Conservation (phyloP, 164 flowering plant species). For the Macadamia tetraphylla region DNA sequence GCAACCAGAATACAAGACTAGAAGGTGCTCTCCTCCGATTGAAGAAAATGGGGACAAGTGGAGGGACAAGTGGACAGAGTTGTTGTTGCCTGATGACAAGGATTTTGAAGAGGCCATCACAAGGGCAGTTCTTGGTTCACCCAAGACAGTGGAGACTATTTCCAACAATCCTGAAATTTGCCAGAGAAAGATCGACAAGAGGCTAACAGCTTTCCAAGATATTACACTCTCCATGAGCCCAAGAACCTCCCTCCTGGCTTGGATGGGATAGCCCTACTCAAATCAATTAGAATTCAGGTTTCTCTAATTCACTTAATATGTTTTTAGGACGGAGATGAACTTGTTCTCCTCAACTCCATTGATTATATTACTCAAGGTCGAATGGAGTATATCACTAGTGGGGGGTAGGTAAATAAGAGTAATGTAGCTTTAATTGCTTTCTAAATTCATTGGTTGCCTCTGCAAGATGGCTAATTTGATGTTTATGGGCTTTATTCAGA, state of each 20-base stretch:
- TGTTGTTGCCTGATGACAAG: constrained; percentile 59
- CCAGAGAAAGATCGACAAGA: constrained; percentile 50
- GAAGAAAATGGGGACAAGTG: constrained; percentile 32
- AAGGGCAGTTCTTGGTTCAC: constrained; percentile 61
- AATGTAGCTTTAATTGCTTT: not conserved
- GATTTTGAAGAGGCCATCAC: constrained; percentile 87
- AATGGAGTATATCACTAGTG: not conserved
- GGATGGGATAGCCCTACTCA: not conserved
- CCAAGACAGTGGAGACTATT: constrained; percentile 10
- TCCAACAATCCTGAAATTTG: constrained; percentile 6
- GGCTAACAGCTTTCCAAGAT: constrained; percentile 80
- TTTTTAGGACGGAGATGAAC: constrained; percentile 64
- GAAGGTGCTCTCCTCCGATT: constrained; percentile 36
- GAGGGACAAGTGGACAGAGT: constrained; percentile 27
- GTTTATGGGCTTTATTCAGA: too few relatives aligned
- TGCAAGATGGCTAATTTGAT: too few relatives aligned
- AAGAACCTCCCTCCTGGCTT: constrained; percentile 34
- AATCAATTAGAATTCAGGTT: too few relatives aligned
- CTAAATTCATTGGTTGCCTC: too few relatives aligned
- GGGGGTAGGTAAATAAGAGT: not conserved
- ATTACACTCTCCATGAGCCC: constrained; percentile 74
- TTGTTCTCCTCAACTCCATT: constrained; percentile 61
- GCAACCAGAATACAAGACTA: constrained; percentile 40
- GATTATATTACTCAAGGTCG: too few relatives aligned
- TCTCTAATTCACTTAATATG: not conserved